Evolutionary conservation across 1,284 basidiomycete species (phyloP).

Genomic region (Ganoderma sinense): DNA sequence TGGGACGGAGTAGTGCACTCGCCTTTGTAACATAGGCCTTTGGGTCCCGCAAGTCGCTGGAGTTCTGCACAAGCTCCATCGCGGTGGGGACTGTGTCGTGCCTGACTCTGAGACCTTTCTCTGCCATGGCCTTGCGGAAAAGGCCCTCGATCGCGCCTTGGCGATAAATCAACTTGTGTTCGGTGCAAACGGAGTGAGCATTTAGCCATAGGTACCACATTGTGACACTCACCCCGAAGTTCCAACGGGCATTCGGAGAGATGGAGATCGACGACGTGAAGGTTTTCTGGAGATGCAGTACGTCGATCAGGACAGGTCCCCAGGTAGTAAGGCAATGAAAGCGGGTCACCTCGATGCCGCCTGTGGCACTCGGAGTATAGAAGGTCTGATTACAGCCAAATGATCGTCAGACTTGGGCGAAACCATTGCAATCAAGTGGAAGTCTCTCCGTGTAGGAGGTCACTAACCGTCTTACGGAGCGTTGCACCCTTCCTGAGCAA

Average conservation of each 20-base stretch:
- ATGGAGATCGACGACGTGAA: not conserved
- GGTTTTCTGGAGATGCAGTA: slow-evolving; percentile 42
- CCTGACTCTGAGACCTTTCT: slow-evolving; percentile 57
- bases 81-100: slow-evolving; percentile 62
- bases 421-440: too few relatives aligned
- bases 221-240: not conserved
- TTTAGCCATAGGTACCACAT: not conserved
- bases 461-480: slow-evolving; percentile 68
- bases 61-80: slow-evolving; percentile 58
- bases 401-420: too few relatives aligned
- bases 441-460: too few relatives aligned
- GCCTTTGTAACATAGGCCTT: slow-evolving; percentile 66
- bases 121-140: slow-evolving; percentile 68
- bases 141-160: slow-evolving; percentile 79
- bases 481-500: slow-evolving; percentile 71
- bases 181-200: not conserved
- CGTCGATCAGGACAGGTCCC: slow-evolving; percentile 48
- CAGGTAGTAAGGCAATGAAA: not conserved
- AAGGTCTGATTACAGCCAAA: slow-evolving; percentile 58
- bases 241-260: not conserved
- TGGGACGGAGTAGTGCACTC: slow-evolving; percentile 18
- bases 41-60: slow-evolving; percentile 47
- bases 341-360: slow-evolving; percentile 65
- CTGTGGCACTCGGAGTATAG: slow-evolving; percentile 68
- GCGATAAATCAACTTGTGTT: slow-evolving; percentile 68